Percentiles rank a stretch among this genome's conserved stretches.
These are phyloP conservation scores for Nepenthes gracilis DNA, from an alignment of 148 eudicot genomes.

Conservation along the genomic window DNA sequence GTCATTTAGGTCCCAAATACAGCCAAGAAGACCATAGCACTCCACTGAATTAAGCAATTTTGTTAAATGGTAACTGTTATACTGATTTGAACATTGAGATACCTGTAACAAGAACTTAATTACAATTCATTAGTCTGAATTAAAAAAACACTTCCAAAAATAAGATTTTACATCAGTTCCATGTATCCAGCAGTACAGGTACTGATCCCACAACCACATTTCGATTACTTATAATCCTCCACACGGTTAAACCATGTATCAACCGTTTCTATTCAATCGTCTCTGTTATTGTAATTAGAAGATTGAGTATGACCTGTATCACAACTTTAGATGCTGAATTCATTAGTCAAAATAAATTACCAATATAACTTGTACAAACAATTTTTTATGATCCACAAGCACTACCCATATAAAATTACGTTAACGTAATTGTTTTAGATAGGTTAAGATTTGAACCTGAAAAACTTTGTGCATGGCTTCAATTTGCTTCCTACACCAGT, in stretches of 20 bases:
- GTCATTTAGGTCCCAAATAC: too few relatives aligned
- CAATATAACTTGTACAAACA: constrained; percentile 12
- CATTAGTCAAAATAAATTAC: constrained; percentile 43
- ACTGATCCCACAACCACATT: constrained; percentile 6
- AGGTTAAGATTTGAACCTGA: constrained; percentile 84
- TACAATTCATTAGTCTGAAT: constrained; percentile 11
- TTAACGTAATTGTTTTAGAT: constrained; percentile 38
- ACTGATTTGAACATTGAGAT: constrained; percentile 5
- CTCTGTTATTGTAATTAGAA: constrained; percentile 34
- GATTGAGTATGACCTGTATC: constrained; percentile 51
- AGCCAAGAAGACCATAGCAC: too few relatives aligned
- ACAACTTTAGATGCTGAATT: constrained; percentile 45
- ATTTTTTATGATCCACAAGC: constrained; percentile 15
- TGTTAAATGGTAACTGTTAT: constrained; percentile 6
- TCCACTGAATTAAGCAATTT: constrained; percentile 1
- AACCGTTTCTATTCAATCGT: constrained; percentile 37
- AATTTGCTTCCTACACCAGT: constrained; percentile 99
- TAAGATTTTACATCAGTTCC: constrained; percentile 3
- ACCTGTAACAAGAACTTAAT: constrained; percentile 16
- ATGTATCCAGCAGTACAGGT: not conserved
- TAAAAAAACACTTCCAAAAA: constrained; percentile 1
- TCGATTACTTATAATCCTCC: constrained; percentile 9
- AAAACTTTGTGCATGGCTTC: constrained; percentile 99
- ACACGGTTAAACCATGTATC: constrained; percentile 19
- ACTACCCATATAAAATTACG: constrained; percentile 12